A percentile compares a stretch with the other conserved stretches of the same genome.
Evolutionary conservation across 106 monocot species (phyloP).

Genomic region (Gastrodia elata): DNA sequence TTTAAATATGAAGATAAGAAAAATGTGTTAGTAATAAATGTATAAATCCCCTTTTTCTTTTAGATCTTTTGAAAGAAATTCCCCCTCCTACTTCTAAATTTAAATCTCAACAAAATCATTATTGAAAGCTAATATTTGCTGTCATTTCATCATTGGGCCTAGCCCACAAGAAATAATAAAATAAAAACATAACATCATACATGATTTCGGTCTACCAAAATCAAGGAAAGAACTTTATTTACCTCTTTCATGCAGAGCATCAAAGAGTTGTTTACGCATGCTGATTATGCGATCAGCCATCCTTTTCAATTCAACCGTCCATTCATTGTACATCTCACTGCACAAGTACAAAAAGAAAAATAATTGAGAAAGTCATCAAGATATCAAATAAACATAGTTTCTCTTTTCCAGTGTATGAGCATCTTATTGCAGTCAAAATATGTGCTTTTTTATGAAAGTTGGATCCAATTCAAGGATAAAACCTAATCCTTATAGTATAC

Average conservation of each 20-base stretch:
- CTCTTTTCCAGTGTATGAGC: not conserved
- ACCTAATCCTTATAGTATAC: not conserved
- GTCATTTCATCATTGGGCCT: not conserved
- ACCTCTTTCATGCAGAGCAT: conserved; percentile 75
- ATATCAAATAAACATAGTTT: not conserved
- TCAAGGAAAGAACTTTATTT: conserved; percentile 7
- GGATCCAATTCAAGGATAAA: not conserved
- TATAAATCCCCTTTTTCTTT: too few relatives aligned
- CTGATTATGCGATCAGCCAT: conserved; percentile 97
- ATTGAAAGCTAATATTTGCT: too few relatives aligned
- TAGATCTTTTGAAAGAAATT: too few relatives aligned
- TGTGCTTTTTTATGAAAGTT: not conserved
- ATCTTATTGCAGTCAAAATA: not conserved
- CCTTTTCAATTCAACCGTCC: conserved; percentile 89
- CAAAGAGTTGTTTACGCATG: conserved; percentile 85
- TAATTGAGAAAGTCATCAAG: not conserved
- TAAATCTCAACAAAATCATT: too few relatives aligned
- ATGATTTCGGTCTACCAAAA: not conserved
- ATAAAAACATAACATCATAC: not conserved
- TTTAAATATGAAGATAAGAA: too few relatives aligned
- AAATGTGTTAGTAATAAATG: too few relatives aligned
- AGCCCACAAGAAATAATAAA: not conserved
- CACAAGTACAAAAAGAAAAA: not conserved
- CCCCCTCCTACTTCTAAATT: not conserved
- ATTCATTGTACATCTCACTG: conserved; percentile 76